These are phyloP conservation scores for Nitzschia putrida DNA, from an alignment of 108 stramenopile species.

Conservation along the genomic window DNA sequence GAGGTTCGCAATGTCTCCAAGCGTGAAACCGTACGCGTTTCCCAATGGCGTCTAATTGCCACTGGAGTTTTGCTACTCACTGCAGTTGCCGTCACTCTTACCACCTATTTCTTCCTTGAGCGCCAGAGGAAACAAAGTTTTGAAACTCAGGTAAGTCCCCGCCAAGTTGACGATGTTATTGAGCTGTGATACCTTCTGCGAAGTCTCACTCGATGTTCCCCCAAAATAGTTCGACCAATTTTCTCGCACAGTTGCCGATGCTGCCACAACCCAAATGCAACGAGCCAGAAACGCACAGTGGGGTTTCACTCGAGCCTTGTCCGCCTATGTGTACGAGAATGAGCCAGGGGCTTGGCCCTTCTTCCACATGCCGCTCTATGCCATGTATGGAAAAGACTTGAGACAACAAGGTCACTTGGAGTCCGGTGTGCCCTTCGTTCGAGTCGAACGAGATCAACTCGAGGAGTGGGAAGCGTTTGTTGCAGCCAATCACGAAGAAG, in stretches of 20 bases:
- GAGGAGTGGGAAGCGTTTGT: not conserved
- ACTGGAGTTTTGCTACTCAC: not conserved
- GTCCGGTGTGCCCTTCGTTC: not conserved
- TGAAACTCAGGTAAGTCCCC: not conserved
- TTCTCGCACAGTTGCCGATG: not conserved
- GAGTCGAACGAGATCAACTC: not conserved
- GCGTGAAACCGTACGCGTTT: not conserved
- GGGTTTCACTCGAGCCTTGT: not conserved
- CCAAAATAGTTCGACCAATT: slow-evolving; percentile 3
- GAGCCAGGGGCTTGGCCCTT: not conserved
- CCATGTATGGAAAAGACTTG: not conserved
- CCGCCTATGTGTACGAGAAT: not conserved
- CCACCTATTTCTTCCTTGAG: not conserved
- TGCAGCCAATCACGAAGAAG: not conserved
- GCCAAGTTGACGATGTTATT: no score
- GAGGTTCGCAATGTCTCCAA: not conserved
- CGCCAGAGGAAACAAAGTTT: not conserved
- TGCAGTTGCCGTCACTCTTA: not conserved
- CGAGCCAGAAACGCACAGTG: no score
- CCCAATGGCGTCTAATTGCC: not conserved
- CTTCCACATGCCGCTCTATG: not conserved
- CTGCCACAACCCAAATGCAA: not conserved
- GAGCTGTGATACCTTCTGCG: not conserved
- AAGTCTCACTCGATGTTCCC: no score
- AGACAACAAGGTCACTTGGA: not conserved